Evolutionary conservation across 1,139 yeast species (phyloP), one percentile per base, ranked within the genome.

Genomic region (Barnettozyma hawaiiensis): DNA sequence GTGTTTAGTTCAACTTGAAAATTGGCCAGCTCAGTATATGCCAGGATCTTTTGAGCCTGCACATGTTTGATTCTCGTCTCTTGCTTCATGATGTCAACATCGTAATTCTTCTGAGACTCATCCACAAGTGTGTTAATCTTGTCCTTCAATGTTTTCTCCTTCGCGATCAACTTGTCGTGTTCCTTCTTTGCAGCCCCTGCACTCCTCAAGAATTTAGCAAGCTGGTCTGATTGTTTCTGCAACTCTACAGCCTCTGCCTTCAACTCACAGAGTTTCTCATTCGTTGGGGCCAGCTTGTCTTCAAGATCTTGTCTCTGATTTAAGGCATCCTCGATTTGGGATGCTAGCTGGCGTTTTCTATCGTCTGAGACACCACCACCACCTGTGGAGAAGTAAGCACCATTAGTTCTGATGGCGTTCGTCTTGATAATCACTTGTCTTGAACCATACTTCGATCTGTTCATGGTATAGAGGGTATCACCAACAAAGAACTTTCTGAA

Each of bases 401-500:
- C 60, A 46, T 21, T 27, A 11, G 26, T 44, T 12, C 26, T 40
- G 4, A 54, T 47, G 5, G 31, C 27, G 4, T 46, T 38, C 2
- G 57, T 46, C 23, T 42, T 63, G 46, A 62, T 66, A 46, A 69
- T 66, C 3, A 71, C 63, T 56, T 78, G 84, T 43, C 62, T 68
- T 3, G 67, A 60, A 16, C 89, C 89, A 60, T 80, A 82, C 21
- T 59, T 63, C 0, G 95, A 86, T 49, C 69, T 66, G 12, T 62
- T 64, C 16, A 83, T 64, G 12, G 66, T 67, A 46, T 75, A 76
- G 20, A 79, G 51, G 2, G 71, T 69, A 43, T 74, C 75, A 1
- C 84, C 86, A 24, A 81, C 76, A 37, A 82, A 70, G 55, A 82
- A 78, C 55, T 74, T 78, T 46, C 64, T 64, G 51, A 85, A 74